Evolutionary conservation across 148 eudicot genomes (phyloP).

Genomic region (Rhododendron griersonianum): DNA sequence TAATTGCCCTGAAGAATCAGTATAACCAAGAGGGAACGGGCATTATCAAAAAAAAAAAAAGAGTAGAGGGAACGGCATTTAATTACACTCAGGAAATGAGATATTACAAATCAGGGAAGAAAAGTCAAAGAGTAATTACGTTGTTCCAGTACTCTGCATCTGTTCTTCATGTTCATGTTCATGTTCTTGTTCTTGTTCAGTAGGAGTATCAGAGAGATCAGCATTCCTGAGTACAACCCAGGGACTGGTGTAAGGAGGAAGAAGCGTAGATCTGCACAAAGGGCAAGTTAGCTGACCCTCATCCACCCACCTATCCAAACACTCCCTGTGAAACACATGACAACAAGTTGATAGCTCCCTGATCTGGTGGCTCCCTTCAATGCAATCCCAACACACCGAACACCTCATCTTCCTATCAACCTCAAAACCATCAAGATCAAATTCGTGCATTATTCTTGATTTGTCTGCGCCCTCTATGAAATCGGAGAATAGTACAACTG

Average conservation of each 20-base stretch:
- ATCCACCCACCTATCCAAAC: slow-evolving; percentile 39
- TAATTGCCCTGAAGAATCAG: not conserved
- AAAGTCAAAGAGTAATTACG: not conserved
- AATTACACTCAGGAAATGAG: not conserved
- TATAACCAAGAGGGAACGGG: not conserved
- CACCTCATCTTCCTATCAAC: not conserved
- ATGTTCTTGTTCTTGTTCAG: not conserved
- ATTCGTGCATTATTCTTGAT: not conserved
- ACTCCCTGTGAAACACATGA: slow-evolving; percentile 32
- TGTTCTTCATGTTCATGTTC: not conserved
- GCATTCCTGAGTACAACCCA: slow-evolving; percentile 7
- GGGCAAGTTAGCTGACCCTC: slow-evolving; percentile 33
- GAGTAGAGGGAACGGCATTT: not conserved
- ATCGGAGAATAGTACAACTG: not conserved
- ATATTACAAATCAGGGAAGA: not conserved
- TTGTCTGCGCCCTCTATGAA: not conserved
- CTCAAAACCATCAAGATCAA: not conserved
- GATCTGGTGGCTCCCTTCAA: slow-evolving; percentile 6
- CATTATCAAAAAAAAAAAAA: too few relatives aligned
- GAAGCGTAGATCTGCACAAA: slow-evolving; percentile 36
- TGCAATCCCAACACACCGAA: slow-evolving; percentile 18
- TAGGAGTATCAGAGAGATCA: not conserved
- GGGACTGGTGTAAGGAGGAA: slow-evolving; percentile 22
- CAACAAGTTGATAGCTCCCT: slow-evolving; percentile 29
- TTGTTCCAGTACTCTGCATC: not conserved